Conservation (phyloP, 768 basidiomycete genomes). For the Hericium alpestre region DNA sequence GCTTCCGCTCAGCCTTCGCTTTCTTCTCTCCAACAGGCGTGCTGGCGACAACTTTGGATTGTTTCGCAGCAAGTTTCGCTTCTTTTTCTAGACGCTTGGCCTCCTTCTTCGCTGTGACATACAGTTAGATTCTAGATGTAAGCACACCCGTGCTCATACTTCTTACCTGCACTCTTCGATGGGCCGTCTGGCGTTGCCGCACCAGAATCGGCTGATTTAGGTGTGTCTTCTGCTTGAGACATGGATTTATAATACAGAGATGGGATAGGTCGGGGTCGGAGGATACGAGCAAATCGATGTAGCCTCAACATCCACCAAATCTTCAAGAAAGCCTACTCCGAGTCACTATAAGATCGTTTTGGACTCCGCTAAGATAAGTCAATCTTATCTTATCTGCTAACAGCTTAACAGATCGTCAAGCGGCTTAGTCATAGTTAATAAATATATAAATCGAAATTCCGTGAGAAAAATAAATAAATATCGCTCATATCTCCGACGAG, state of each 20-base stretch:
- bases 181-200: conserved; percentile 2
- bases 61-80: conserved; percentile 65
- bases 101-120: conserved; percentile 63
- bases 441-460: no score
- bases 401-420: no score
- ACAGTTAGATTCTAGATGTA: neutral
- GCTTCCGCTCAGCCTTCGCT: conserved; percentile 62
- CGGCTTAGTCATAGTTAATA: no score
- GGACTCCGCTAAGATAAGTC: neutral
- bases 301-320: conserved; percentile 11
- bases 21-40: conserved; percentile 51
- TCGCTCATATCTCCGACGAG: no score
- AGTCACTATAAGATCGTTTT: neutral
- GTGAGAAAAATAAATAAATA: no score
- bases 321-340: neutral
- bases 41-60: conserved; percentile 34
- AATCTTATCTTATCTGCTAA: neutral
- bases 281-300: conserved; percentile 17
- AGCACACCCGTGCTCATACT: neutral
- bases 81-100: conserved; percentile 74
- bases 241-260: conserved; percentile 8
- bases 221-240: conserved; percentile 9
- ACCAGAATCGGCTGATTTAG: conserved; percentile 5
- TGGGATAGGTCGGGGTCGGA: neutral
- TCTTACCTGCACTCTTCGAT: conserved; percentile 33